Conservation (phyloP, 1,284 basidiomycete species). For the Lentinus polychrous region DNA sequence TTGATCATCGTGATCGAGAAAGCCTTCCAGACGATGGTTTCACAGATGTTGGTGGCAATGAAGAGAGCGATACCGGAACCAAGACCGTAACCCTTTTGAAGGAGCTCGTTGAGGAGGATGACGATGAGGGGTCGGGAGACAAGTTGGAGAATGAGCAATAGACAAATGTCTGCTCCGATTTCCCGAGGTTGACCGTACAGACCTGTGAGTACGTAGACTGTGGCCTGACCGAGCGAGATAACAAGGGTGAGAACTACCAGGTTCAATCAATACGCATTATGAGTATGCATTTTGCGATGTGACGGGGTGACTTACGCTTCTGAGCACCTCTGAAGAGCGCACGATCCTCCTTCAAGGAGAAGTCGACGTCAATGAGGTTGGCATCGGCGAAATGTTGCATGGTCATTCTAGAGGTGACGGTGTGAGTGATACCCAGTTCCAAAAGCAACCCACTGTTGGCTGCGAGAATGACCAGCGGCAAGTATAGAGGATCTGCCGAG, state of each 20-base stretch:
- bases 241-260: constrained; percentile 88
- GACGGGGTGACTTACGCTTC: constrained; percentile 65
- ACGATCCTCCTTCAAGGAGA: constrained; percentile 94
- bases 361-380: constrained; percentile 97
- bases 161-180: constrained; percentile 94
- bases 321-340: constrained; percentile 95
- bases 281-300: neutral
- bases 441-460: constrained; percentile 98
- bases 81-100: constrained; percentile 98
- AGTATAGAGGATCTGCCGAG: constrained; percentile 97
- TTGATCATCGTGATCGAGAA: constrained; percentile 98
- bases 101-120: constrained; percentile 96
- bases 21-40: constrained; percentile 99
- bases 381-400: constrained; percentile 99
- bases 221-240: constrained; percentile 94
- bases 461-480: constrained; percentile 99
- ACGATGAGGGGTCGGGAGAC: constrained; percentile 93
- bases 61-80: constrained; percentile 98
- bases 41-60: constrained; percentile 99
- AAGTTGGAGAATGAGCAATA: constrained; percentile 93
- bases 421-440: constrained; percentile 98
- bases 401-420: constrained; percentile 98
- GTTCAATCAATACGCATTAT: constrained; percentile 1
- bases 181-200: constrained; percentile 93
- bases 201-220: constrained; percentile 95